phyloP scores from a whole-genome alignment of 768 basidiomycete genomes.

The Udeniomyces megalosporus region DNA sequence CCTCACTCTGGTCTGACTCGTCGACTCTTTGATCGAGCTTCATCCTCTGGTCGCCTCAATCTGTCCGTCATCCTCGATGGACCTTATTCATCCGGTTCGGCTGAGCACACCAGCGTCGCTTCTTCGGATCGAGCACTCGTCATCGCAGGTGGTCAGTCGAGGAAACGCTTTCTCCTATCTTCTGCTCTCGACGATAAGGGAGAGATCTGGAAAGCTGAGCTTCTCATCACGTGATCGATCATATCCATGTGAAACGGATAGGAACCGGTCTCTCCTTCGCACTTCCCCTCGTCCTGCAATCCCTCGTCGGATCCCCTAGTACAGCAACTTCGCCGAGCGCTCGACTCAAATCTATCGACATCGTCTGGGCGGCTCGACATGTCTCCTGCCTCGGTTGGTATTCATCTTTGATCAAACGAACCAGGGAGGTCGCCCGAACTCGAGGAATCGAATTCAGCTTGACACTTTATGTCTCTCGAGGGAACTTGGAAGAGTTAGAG shows the following conservation, averaged over 20 bases:
- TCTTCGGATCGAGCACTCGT: not conserved
- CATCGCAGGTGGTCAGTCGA: too few relatives aligned
- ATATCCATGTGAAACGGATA: too few relatives aligned
- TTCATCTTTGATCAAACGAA: not conserved
- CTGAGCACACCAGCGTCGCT: not conserved
- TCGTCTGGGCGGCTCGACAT: not conserved
- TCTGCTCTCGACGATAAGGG: too few relatives aligned
- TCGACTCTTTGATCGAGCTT: not conserved
- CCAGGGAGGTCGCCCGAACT: not conserved
- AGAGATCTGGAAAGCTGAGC: too few relatives aligned
- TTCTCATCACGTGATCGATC: too few relatives aligned
- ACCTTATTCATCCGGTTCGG: not conserved
- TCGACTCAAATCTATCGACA: not conserved
- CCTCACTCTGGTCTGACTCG: not conserved
- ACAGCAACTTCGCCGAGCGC: not conserved
- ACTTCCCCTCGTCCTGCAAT: not conserved
- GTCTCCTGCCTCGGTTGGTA: not conserved
- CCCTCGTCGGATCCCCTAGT: not conserved
- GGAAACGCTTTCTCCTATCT: too few relatives aligned
- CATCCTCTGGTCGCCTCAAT: not conserved
- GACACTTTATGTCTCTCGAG: not conserved
- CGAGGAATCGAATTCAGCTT: not conserved
- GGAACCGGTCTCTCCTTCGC: not conserved
- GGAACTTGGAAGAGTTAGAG: not conserved
- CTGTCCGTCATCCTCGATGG: not conserved